Base-by-base conservation (phyloP, 768 basidiomycete species). In the Boletus insuetus region DNA sequence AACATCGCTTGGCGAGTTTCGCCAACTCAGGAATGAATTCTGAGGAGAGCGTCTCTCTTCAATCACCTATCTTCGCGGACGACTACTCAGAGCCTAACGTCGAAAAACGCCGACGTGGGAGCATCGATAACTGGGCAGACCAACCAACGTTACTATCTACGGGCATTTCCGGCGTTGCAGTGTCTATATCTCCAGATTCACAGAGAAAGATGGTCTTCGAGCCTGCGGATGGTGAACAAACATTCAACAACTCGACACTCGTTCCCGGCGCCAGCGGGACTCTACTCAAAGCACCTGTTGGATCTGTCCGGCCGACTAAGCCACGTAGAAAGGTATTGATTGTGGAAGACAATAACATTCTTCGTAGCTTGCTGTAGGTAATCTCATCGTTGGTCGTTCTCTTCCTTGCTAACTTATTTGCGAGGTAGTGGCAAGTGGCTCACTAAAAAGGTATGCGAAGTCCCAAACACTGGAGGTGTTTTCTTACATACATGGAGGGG, bases 291-390 rank as follows among this genome's bases (percentile, higher is more conserved):
- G 79, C 85, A 5, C 86, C 90, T 0, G 69, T 87, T 17, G 79
- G 82, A 29, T 73, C 83, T 8, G 57, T 81, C 16, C 78, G 78
- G 19, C 68, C 69, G 12, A 66, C 69, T n/a, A 75, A 75, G 39
- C 72, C 74, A 17, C 74, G 71, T 6, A 77, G 84, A 58, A 80
- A 85, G 50, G 85, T 95, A 6, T 75, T 97, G 39, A 85, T 96
- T 2, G 89, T 96, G 2, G 94, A 97, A 71, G 95, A 98, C 64
- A 97, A 97, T 67, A 80, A 70, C 53, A 88, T 98, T 53, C 82
- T 97, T 55, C 83, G 93, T 49, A 84, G 82, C 64, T 76, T 97
- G 24, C 78, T 97, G 84, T 92, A 72, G 61, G 90, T 77, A n/a
- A 24, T 51, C 29, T 39, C 14, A 14, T 54, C 37, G 41, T 40